phyloP scores from a whole-genome alignment of 371 early-diverging fungal genomes.

The Mucor plumbeus region DNA sequence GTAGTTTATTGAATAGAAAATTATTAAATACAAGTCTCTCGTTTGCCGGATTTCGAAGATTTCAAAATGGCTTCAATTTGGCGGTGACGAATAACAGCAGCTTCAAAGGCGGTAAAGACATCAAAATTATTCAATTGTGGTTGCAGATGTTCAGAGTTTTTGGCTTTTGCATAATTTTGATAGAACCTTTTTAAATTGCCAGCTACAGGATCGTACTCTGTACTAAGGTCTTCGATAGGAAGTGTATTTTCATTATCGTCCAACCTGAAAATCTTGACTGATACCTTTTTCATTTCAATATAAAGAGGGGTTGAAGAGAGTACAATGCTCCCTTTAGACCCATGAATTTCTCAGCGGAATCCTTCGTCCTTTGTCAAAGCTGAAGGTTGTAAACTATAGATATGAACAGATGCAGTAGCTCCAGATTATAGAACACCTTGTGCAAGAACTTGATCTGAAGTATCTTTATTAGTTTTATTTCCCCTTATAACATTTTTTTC shows the following conservation, averaged over 20 bases:
- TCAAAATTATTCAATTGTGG: background rate
- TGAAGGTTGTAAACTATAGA: background rate
- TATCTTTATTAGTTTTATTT: background rate
- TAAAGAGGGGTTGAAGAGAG: background rate
- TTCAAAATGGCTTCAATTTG: background rate
- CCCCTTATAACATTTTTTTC: background rate
- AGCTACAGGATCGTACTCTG: background rate
- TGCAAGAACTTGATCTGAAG: constrained; percentile 5
- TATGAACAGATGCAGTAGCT: constrained; percentile 4
- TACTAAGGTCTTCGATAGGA: background rate
- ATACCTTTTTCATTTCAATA: background rate
- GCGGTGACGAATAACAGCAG: background rate
- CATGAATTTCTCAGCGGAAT: background rate
- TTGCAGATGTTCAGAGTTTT: background rate
- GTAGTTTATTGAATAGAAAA: no score
- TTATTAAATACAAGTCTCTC: background rate
- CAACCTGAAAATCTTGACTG: background rate
- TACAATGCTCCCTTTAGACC: background rate
- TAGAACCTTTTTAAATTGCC: background rate
- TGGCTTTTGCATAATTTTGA: background rate
- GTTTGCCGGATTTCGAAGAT: background rate
- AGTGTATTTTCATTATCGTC: background rate
- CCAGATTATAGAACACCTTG: constrained; percentile 11
- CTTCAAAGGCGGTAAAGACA: background rate
- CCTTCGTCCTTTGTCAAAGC: background rate